Evolutionary conservation across 2,329 filamentous ascomycete species (phyloP).

Genomic region (Clarireedia sp.): DNA sequence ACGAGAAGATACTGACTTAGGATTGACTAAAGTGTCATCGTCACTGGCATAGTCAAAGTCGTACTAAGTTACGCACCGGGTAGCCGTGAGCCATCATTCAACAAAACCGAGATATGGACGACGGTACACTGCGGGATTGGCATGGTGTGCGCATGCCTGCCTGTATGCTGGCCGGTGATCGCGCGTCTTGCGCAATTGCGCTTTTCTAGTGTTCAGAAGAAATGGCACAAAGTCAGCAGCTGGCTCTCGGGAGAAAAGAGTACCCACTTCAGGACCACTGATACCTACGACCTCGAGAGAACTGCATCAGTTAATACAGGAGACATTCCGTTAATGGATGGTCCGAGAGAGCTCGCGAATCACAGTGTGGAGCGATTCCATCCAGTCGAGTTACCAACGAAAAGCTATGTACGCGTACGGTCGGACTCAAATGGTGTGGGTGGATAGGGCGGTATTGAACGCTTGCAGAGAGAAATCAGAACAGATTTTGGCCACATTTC

Average conservation of each 20-base stretch:
- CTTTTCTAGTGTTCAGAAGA: background rate
- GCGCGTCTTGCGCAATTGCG: background rate
- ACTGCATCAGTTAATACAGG: background rate
- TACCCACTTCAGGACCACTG: background rate
- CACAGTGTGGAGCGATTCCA: too few relatives aligned
- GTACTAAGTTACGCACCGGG: background rate
- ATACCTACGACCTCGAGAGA: background rate
- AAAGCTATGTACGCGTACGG: too few relatives aligned
- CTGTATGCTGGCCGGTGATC: background rate
- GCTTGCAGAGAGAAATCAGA: too few relatives aligned
- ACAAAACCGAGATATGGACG: background rate
- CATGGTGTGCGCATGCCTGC: conserved; percentile 1
- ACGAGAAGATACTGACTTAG: background rate
- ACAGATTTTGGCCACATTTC: too few relatives aligned
- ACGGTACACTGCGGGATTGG: background rate
- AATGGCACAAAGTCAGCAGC: background rate
- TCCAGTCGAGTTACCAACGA: too few relatives aligned
- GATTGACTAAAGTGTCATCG: background rate
- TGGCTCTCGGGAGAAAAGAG: background rate
- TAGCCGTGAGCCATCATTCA: conserved; percentile 1
- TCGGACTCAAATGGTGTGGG: too few relatives aligned
- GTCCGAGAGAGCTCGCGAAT: background rate
- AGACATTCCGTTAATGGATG: background rate
- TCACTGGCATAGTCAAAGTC: conserved; percentile 1
- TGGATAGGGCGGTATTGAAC: too few relatives aligned